Evolutionary conservation across 768 basidiomycete genomes (phyloP), one percentile per base, ranked within the genome.

Genomic region (Collybiopsis luxurians): DNA sequence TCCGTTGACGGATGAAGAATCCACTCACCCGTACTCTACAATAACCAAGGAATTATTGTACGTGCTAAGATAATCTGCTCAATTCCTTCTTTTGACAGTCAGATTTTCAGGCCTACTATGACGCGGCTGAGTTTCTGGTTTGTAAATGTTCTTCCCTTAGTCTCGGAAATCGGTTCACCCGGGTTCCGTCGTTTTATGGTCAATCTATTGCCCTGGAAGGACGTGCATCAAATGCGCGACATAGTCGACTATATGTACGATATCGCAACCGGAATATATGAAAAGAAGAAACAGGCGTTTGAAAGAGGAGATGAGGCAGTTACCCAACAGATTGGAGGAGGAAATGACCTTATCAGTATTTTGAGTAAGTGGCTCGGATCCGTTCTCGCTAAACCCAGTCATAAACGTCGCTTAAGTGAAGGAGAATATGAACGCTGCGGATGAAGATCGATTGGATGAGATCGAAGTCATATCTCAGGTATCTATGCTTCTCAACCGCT

Each of bases 291-390:
- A 48, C 45, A 28, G 19, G 69, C 69, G 2, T 44, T 71, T 17
- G 51, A 40, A 23, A 30, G 51, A 49, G 69, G 70, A 3, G 67
- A 71, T 15, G 63, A 68, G 27, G 61, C 63, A 1, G 62, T 65
- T n/a, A 15, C 58, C 23, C 59, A 63, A 19, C 69, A 69, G 36
- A 53, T 72, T 31, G 69, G 67, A 0, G 63, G 66, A 45, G 70
- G 74, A n/a, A 73, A 69, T 27, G 72, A 75, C 53, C 69, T 75
- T 36, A 66, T 73, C 60, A 73, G 72, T 56, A 66, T 71, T 24
- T 61, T 74, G 19, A 62, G 73, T 74, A 27, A 57, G 47, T 12
- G n/a, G n/a, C n/a, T n/a, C n/a, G n/a, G n/a, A n/a, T n/a, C n/a
- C n/a, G n/a, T n/a, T n/a, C n/a, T n/a, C n/a, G n/a, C n/a, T n/a